Conservation (phyloP, 1,139 yeast species). For the Scheffersomyces titani region DNA sequence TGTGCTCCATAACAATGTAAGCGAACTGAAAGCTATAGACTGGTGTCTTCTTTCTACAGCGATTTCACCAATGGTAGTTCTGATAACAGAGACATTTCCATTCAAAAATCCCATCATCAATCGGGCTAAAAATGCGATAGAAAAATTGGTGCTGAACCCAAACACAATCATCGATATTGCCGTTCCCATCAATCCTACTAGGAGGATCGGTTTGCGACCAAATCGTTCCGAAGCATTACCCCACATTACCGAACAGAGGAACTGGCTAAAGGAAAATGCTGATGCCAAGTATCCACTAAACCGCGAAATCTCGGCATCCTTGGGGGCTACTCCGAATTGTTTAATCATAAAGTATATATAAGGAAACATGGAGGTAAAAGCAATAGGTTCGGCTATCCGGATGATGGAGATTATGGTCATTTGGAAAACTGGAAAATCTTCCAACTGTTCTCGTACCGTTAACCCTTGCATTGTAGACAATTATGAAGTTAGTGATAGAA, state of each 20-base stretch:
- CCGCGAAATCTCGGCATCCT: slow-evolving; percentile 34
- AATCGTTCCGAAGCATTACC: slow-evolving; percentile 32
- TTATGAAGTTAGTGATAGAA: background rate
- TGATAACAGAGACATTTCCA: slow-evolving; percentile 38
- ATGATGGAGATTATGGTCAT: slow-evolving; percentile 33
- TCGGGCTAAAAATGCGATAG: slow-evolving; percentile 34
- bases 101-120: slow-evolving; percentile 35
- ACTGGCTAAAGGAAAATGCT: slow-evolving; percentile 38
- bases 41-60: slow-evolving; percentile 39
- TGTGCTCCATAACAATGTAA: slow-evolving; percentile 36
- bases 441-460: slow-evolving; percentile 16
- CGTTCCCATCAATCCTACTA: slow-evolving; percentile 35
- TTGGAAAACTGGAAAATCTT: slow-evolving; percentile 39
- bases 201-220: slow-evolving; percentile 36
- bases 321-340: slow-evolving; percentile 35
- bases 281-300: slow-evolving; percentile 42
- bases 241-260: slow-evolving; percentile 39
- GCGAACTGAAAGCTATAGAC: slow-evolving; percentile 36
- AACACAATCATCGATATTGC: slow-evolving; percentile 28
- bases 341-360: slow-evolving; percentile 42
- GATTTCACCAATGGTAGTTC: slow-evolving; percentile 40
- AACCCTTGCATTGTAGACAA: background rate
- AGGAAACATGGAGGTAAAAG: slow-evolving; percentile 42
- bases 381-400: slow-evolving; percentile 39
- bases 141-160: slow-evolving; percentile 36